Base-by-base conservation (phyloP, 257 asterid genomes). In the Voacanga thouarsii region DNA sequence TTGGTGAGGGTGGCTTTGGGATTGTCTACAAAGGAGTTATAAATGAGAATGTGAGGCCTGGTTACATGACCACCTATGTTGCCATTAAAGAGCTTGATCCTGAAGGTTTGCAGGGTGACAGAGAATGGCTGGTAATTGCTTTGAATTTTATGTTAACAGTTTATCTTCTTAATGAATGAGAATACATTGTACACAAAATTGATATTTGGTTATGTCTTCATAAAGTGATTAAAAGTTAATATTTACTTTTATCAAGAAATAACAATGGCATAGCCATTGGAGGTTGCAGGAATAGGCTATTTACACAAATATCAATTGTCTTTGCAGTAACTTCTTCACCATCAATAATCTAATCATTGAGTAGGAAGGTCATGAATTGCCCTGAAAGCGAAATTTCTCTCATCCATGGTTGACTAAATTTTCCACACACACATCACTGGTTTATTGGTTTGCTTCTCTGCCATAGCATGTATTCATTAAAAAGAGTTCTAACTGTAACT, bases 1-100 rank as follows among this genome's bases (percentile, higher is more conserved):
- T 95, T 18, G 98, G 99, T 43, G 93, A 88, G 82, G 98, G 99
- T 78, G 99, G 99, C 24, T 95, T 95, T 76, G 98, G 99, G 68
- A 84, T 87, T 23, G 98, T 95, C 60, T 95, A 93, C 78, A 93
- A 90, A 88, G 99, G 98, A 80, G 89, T 93, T n/a, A 80, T 95
- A 63, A 96, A 91, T 77, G 96, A 86, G 63, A 78, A 78, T 71
- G 92, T 93, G 81, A 88, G 96, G 84, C 82, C 87, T 10, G 96
- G 92, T 71, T 88, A 90, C 81, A 84, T 85, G 83, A 68, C 82
- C 51, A 89, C 89, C 0, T 89, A 72, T 28, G 98, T 95, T 82
- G 99, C 99, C 69, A 87, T 95, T 75, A 95, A 95, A 83, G 97
- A 86, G 89, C 97, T 93, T 76, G 98, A 95, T 80, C 98, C 90